Conservation (phyloP, 2,329 filamentous ascomycete genomes). For the Xylariaceae sp. region DNA sequence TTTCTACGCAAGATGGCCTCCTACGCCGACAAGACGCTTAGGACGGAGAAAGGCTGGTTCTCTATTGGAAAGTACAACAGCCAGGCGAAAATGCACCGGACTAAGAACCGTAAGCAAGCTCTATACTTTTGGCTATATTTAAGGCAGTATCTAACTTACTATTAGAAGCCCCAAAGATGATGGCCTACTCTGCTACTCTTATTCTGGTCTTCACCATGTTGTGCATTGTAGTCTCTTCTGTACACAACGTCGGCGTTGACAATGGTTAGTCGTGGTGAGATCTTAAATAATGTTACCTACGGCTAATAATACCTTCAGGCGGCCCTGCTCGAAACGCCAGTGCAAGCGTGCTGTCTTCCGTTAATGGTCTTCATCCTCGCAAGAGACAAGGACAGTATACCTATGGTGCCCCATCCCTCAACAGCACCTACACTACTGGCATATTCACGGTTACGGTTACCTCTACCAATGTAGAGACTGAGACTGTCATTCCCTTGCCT, state of each 20-base stretch:
- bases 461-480: conserved; percentile 2
- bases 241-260: neutral
- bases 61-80: too few species aligned
- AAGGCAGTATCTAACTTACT: neutral
- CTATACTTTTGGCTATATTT: neutral
- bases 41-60: too few species aligned
- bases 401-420: conserved; percentile 11
- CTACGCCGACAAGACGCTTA: too few species aligned
- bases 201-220: neutral
- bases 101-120: too few species aligned
- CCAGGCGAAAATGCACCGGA: too few species aligned
- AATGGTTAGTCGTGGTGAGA: neutral
- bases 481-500: conserved; percentile 6
- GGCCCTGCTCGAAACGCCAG: neutral
- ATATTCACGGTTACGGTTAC: conserved; percentile 16
- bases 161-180: conserved; percentile 1
- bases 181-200: neutral
- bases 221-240: neutral
- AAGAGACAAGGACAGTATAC: conserved; percentile 11
- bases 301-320: conserved; percentile 2
- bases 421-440: conserved; percentile 1
- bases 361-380: neutral
- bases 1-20: too few species aligned
- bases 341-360: neutral
- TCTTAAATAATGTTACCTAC: neutral